Base-by-base conservation (phyloP, 495 filamentous ascomycete genomes). In the Letharia lupina region DNA sequence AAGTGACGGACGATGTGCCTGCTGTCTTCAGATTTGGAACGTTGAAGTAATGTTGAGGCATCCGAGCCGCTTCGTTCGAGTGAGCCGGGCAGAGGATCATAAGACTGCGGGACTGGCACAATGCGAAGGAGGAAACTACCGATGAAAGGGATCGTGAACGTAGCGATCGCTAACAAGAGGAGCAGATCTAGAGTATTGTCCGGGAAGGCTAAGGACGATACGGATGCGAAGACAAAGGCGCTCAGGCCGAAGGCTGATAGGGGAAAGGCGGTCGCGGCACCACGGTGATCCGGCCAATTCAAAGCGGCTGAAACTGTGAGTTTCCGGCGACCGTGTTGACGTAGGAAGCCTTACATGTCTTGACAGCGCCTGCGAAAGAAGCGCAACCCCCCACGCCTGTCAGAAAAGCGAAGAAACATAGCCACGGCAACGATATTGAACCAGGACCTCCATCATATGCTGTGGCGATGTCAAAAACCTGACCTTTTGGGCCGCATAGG, bases 261-360 rank as follows among this genome's bases (percentile, higher is more conserved):
- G 10, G 94, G 93, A 72, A 98, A 91, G 4, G 91, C 92, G 10
- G 94, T 98, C 18, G 94, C 94, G 28, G 93, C 96, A 63, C 95
- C 94, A 56, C 94, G 86, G 71, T 96, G 89, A 44, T 87, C 81
- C 3, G 93, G 95, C 82, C 91, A 98, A 75, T 98, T 98, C 52
- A 93, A 80, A 42, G 95, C 93, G 65, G 91, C 93, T 81, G 78
- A 3, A 62, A 41, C 39, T 42, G 37, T 63, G 28, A 67, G 40
- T 35, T 28, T n/a, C 18, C 50, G 13, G 60, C 59, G 31, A 35
- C 28, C 8, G 20, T 37, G 48, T 35, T n/a, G 18, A 52, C n/a
- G 13, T 4, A 52, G 20, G 28, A n/a, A 45, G 72, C 59, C 78
- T 47, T 68, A 86, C 84, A 79, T 41, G 84, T 84, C 77, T 98